Percentiles rank a stretch among this genome's conserved stretches.
Evolutionary conservation across 345 rosid genomes (phyloP).

Genomic region (Pistacia atlantica): DNA sequence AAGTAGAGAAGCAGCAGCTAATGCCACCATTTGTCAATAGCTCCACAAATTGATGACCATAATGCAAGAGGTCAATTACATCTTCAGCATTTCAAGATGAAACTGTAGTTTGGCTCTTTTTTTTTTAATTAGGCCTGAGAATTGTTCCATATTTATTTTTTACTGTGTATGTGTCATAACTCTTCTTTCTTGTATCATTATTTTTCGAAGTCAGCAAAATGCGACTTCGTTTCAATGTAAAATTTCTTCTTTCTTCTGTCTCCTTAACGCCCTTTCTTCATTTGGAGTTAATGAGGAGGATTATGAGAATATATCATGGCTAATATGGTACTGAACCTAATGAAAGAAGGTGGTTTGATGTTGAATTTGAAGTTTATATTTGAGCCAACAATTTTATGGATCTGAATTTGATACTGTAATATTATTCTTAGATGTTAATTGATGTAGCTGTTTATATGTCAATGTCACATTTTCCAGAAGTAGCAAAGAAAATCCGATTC

Average conservation of each 20-base stretch:
- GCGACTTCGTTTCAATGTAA: not conserved
- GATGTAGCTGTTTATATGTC: too few species aligned
- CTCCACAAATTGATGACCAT: not conserved
- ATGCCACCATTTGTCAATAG: not conserved
- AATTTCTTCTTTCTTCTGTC: not conserved
- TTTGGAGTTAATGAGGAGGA: too few species aligned
- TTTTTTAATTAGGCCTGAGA: not conserved
- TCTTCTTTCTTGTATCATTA: rapidly evolving
- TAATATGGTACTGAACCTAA: too few species aligned
- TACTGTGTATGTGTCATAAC: too few species aligned
- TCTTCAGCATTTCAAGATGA: not conserved
- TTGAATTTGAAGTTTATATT: too few species aligned
- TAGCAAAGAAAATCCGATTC: too few species aligned
- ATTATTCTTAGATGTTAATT: too few species aligned
- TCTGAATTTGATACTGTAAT: too few species aligned
- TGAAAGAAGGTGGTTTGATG: too few species aligned
- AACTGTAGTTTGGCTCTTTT: not conserved
- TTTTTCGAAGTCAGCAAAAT: not conserved
- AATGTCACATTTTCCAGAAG: too few species aligned
- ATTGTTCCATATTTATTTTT: not conserved
- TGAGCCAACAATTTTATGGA: too few species aligned
- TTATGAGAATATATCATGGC: too few species aligned
- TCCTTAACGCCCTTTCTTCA: not conserved
- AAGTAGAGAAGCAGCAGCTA: not conserved
- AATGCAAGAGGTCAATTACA: not conserved